These are phyloP conservation scores for Ophiosphaerella herpotricha DNA, from an alignment of 2,329 filamentous ascomycete genomes.

Conservation along the genomic window DNA sequence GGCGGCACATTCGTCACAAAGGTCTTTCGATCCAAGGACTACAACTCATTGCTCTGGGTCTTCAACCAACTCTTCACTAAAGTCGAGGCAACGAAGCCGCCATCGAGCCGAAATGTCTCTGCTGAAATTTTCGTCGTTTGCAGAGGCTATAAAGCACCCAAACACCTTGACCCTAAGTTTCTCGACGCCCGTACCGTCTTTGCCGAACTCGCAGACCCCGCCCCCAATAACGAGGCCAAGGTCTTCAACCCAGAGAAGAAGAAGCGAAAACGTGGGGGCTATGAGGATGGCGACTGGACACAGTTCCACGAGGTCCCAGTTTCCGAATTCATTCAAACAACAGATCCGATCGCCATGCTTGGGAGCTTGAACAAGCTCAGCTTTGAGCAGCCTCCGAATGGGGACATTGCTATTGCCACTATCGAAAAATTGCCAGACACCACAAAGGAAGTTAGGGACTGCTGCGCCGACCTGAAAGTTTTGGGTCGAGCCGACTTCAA, in stretches of 20 bases:
- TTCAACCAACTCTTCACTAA: constrained; percentile 95
- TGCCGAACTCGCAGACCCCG: constrained; percentile 82
- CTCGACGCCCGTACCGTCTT: constrained; percentile 89
- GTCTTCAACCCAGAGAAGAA: constrained; percentile 98
- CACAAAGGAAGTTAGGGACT: constrained; percentile 64
- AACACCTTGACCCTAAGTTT: constrained; percentile 89
- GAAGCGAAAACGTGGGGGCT: constrained; percentile 96
- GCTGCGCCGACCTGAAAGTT: constrained; percentile 75
- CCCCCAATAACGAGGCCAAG: constrained; percentile 94
- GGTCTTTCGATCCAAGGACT: constrained; percentile 96
- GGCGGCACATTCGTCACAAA: constrained; percentile 94
- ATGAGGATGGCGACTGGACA: constrained; percentile 92
- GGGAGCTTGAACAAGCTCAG: constrained; percentile 82
- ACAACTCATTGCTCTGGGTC: constrained; percentile 94
- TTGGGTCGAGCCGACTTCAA: constrained; percentile 95
- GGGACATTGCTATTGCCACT: constrained; percentile 82
- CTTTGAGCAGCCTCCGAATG: constrained; percentile 77
- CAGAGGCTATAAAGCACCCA: constrained; percentile 91
- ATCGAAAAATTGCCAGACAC: constrained; percentile 76
- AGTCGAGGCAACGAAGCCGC: constrained; percentile 96
- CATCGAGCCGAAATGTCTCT: constrained; percentile 92
- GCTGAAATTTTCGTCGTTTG: constrained; percentile 99
- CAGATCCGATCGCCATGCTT: constrained; percentile 89
- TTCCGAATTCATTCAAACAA: constrained; percentile 91
- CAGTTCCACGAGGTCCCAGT: constrained; percentile 89